Evolutionary conservation across 2,329 filamentous ascomycete species (phyloP), one percentile per base, ranked within the genome.

Genomic region (Acrodontium crateriforme): DNA sequence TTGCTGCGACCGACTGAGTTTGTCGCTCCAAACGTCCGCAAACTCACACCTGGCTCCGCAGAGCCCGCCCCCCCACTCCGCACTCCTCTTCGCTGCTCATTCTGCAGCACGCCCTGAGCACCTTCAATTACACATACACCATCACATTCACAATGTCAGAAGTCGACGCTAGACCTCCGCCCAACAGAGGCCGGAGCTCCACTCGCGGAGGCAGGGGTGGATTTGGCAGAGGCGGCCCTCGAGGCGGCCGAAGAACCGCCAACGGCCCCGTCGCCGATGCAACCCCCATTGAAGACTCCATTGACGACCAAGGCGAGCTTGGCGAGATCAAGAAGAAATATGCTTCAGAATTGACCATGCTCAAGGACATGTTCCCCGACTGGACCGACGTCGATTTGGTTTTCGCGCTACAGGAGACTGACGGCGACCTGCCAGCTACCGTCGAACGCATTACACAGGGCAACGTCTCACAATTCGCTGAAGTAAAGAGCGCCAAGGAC

Each of bases 371-470:
- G 63, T 94, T 93, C 63, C 74, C 82, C 35, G 78, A 84, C 58
- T 95, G 87, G 89, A 87, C 84, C 45, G 82, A 93, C 50, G 82
- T 85, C 56, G 87, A 95, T 56, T 73, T 95, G 39, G 74, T 95
- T 40, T 89, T 89, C 55, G 85, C 85, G 37, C 68, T 98, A 35
- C 74, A 92, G 57, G 89, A 98, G 64, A 78, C 77, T 31, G 71
- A 81, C 46, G 81, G 80, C 46, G 79, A 66, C 57, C 65, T 83
- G 47, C 70, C 78, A 44, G 60, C 71, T 45, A 73, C 79, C 41
- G 78, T 81, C 51, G 74, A 78, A 47, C 74, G 75, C 56, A 87
- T 89, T 55, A 73, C 76, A 46, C 77, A 85, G 58, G 81, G 81
- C 48, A 70, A 72, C 41, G 77, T 85, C 47, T 75, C 80, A 40